Evolutionary conservation across 805 yeast genomes (phyloP), one percentile per base, ranked within the genome.

Genomic region (Wickerhamomyces queroliae): DNA sequence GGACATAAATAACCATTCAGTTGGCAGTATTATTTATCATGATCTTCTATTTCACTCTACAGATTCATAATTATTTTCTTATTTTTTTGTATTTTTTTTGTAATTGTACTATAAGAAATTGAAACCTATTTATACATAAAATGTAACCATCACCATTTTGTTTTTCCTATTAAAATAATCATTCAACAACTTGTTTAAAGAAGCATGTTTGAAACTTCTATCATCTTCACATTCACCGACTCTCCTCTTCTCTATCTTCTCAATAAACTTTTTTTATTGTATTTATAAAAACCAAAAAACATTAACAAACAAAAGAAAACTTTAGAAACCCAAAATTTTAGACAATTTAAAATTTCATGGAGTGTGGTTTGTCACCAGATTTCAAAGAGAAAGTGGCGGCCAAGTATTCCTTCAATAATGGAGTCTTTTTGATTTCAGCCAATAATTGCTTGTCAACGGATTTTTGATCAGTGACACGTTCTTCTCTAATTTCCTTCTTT

Each of bases 361-460:
- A 81, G 74, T 91, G 98, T 65, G 98, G 99, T 73, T 76, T 88
- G 80, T 91, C 99, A 73, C 98, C 98, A 74, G 78, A 80, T 85
- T 88, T 90, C 74, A 93, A 83, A 59, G 96, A 84, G 90, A 91
- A 91, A 56, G 95, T 76, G 61, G 96, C 69, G 58, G 96, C 83
- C 68, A 91, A 81, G 85, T 91, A 91, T 76, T 90, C 95, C 74
- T 88, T 87, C 72, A 91, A 84, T 68, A 88, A 80, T 69, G 97
- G 95, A 63, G 96, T 89, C 80, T 89, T 86, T 83, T 90, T 89
- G 78, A 93, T 85, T 76, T 86, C 93, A 61, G 91, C 74, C 64
- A 93, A 75, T 67, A 91, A 77, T 66, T 91, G 83, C 70, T 87
- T 80, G 76, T 91, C 99, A 59, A 91, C 95, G 46, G 76, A 59